Percentiles rank a stretch among this genome's conserved stretches.
Conservation (phyloP, 371 early-diverging fungal genomes). For the Syncephalastrum monosporum region DNA sequence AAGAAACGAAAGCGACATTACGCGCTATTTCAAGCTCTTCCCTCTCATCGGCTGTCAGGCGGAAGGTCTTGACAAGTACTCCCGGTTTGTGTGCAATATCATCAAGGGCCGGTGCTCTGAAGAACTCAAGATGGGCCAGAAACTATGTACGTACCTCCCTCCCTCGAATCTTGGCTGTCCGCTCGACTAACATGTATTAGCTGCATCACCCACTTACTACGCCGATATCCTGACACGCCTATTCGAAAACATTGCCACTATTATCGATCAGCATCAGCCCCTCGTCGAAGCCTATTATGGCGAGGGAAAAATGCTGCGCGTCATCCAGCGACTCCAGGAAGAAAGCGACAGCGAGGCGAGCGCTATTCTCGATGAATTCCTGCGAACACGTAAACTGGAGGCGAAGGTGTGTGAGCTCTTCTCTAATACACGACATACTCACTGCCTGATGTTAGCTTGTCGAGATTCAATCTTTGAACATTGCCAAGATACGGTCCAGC, state of each 20-base stretch:
- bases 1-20: constrained; percentile 72
- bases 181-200: not conserved
- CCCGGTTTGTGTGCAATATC: constrained; percentile 79
- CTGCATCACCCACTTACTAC: constrained; percentile 45
- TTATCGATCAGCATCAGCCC: constrained; percentile 83
- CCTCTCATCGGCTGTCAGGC: constrained; percentile 80
- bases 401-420: constrained; percentile 27
- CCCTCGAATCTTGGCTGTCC: not conserved
- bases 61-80: constrained; percentile 85
- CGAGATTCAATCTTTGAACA: constrained; percentile 39
- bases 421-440: no score
- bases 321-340: constrained; percentile 84
- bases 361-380: constrained; percentile 76
- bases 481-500: constrained; percentile 31
- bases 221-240: constrained; percentile 76
- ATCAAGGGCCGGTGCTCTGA: constrained; percentile 72
- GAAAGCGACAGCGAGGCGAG: constrained; percentile 80
- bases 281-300: constrained; percentile 84
- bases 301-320: constrained; percentile 80
- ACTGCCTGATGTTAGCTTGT: constrained; percentile 23
- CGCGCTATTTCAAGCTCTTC: constrained; percentile 86
- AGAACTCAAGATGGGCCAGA: constrained; percentile 45
- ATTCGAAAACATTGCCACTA: constrained; percentile 84
- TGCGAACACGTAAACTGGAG: constrained; percentile 37
- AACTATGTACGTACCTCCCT: constrained; percentile 21